Percentiles rank a stretch among this genome's conserved stretches.
These are phyloP conservation scores for Plasmodium gonderi DNA, from an alignment of 169 alveolate genomes.

Conservation along the genomic window DNA sequence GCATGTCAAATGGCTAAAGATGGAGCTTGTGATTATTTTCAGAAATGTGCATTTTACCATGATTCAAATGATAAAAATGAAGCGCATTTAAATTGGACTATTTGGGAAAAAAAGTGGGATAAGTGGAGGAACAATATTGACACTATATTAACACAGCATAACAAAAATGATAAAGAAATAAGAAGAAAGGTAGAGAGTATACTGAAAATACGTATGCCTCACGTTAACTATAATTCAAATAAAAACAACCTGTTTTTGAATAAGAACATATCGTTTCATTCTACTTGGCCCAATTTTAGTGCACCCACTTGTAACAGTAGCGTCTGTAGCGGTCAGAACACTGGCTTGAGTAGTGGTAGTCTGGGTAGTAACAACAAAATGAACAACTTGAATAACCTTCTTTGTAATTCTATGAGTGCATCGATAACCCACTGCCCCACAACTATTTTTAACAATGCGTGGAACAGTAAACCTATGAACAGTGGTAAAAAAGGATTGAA, in stretches of 20 bases:
- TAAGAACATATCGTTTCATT: conserved; percentile 32
- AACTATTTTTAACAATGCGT: conserved; percentile 8
- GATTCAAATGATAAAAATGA: conserved; percentile 77
- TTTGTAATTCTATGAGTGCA: conserved; percentile 29
- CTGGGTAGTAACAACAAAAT: background rate
- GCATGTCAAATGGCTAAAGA: conserved; percentile 81
- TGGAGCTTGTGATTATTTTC: conserved; percentile 78
- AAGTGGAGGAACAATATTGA: conserved; percentile 79
- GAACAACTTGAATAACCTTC: conserved; percentile 19
- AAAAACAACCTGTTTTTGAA: conserved; percentile 27
- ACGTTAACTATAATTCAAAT: conserved; percentile 30
- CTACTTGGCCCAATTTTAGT: conserved; percentile 41
- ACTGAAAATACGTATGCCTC: conserved; percentile 67
- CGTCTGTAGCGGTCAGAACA: background rate
- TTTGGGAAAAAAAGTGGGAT: conserved; percentile 82
- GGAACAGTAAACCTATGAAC: conserved; percentile 9
- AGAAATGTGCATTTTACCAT: conserved; percentile 83
- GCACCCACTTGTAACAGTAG: background rate
- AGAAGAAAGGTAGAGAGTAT: conserved; percentile 75
- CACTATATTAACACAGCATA: conserved; percentile 55
- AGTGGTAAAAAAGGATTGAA: conserved; percentile 22
- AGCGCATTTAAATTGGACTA: conserved; percentile 81
- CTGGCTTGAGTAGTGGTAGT: background rate
- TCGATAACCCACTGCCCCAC: conserved; percentile 22
- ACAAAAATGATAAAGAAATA: conserved; percentile 67